Base-by-base conservation (phyloP, 2,329 filamentous ascomycete species). In the Aspergillus sp. region DNA sequence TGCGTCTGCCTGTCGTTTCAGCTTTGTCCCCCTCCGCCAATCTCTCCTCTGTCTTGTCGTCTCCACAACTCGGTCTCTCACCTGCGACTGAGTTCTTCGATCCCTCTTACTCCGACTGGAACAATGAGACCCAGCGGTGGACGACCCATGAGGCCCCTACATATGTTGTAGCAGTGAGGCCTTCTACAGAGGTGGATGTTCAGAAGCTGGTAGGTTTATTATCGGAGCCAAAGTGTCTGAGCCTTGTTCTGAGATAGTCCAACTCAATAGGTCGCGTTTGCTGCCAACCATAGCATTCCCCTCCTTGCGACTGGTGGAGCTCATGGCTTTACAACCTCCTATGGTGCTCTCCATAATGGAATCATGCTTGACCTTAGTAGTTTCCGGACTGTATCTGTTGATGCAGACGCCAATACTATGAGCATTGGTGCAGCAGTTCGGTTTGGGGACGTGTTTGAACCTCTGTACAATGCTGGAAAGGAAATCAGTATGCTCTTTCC, bases 241-340 rank as follows among this genome's bases (percentile, higher is more conserved):
- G 12, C 29, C 12, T 44, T 45, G 40, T 34, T 34, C 32, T 34
- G 32, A 34, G 32, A 34, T 34, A 10, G 32, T 34, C 34, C 19
- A 4, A 30, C 6, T 29, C 36, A 12, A 3, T 7, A 44, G 38
- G 33, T 19, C 3, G 40, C 8, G 9, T 36, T 10, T 46, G 47
- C 33, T 45, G 26, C 28, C 28, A 9, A 47, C 46, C 10, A 43
- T 27, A 27, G 45, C 29, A 45, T 48, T 26, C 40, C 47, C 6
- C 43, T 43, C 10, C 35, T 48, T 5, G 43, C 47, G 7, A 48
- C 33, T 3, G 39, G 39, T 1, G 35, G 33, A 4, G 32, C 27
- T 28, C 47, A 48, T 36, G 43, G 43, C 3, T 48, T 38, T 39
- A n/a, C 39, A 26, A 28, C 32, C 10, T 42, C 43, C 5, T 8